Percentiles rank a stretch among this genome's conserved stretches.
phyloP scores from a whole-genome alignment of 1,284 basidiomycete species.

The Mrakiaceae sp. region DNA sequence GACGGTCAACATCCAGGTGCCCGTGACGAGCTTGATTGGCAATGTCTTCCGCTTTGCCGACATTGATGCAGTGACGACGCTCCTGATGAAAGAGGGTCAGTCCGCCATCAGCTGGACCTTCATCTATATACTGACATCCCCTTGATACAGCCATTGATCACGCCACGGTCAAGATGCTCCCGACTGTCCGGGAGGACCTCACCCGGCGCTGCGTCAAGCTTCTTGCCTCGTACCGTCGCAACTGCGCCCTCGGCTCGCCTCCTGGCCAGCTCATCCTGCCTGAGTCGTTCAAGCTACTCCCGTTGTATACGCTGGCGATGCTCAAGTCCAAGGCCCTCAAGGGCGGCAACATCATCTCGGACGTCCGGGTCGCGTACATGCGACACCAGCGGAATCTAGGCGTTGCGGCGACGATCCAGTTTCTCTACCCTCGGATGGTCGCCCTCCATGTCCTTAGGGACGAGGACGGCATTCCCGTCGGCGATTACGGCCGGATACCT shows the following conservation, averaged over 20 bases:
- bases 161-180: conserved; percentile 51
- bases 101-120: conserved; percentile 5
- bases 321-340: conserved; percentile 87
- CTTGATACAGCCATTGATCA: conserved; percentile 51
- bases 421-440: conserved; percentile 81
- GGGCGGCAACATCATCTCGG: conserved; percentile 83
- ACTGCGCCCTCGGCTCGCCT: conserved; percentile 76
- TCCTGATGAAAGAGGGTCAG: conserved; percentile 68
- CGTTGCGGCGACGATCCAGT: conserved; percentile 57
- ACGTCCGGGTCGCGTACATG: conserved; percentile 80
- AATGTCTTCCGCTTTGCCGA: conserved; percentile 91
- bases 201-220: conserved; percentile 77
- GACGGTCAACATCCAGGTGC: conserved; percentile 71
- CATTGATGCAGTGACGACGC: conserved; percentile 68
- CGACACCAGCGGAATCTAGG: conserved; percentile 62
- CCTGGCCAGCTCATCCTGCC: conserved; percentile 87
- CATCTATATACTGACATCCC: conserved; percentile 5
- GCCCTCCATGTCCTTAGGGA: conserved; percentile 78
- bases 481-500: conserved; percentile 46
- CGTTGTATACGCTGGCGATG: conserved; percentile 71
- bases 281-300: conserved; percentile 82
- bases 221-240: conserved; percentile 74
- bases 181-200: conserved; percentile 68
- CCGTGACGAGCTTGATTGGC: conserved; percentile 69
- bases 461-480: conserved; percentile 56